Evolutionary conservation across 805 yeast genomes (phyloP), one percentile per base, ranked within the genome.

Genomic region (Metschnikowia hibisci): DNA sequence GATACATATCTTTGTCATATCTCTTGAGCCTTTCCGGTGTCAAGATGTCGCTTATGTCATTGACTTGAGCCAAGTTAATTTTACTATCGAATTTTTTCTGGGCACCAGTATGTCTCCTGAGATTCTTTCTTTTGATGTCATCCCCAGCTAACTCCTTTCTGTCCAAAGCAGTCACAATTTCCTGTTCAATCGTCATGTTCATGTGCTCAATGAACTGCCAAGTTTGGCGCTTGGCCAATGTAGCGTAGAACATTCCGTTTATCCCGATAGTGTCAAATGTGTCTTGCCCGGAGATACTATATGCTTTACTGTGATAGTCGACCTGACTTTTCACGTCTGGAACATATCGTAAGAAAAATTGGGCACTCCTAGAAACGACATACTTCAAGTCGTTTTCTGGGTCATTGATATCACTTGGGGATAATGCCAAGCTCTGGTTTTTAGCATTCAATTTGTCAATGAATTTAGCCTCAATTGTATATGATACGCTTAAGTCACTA

Each of bases 391-490:
- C 41, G 32, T 60, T 61, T 34, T 58, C 53, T 5, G 71, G 63
- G 34, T 64, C 66, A 46, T 70, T 68, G 45, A 71, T 64, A 36
- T 69, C 72, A 36, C 58, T 52, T 10, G 66, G 62, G 12, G 62
- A 58, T 1, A 69, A 47, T 1, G 67, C 57, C 18, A 50, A 55
- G 32, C 57, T 44, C 36, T 60, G 63, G 22, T 63, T 62, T 12
- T 63, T 59, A 1, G 62, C 60, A 42, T 63, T 58, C 28, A 60
- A 33, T 44, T 68, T 65, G 39, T 81, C 84, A 22, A 80, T 74
- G 34, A 79, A 63, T 43, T 73, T 72, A n/a, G 80, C 78, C 45
- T 75, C 80, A 14, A 81, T 66, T 2, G 76, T 65, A 53, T 80
- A 80, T 23, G 74, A 63, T 12, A 79, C 60, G 31, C 80, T 74